Conservation (phyloP, 164 flowering plant genomes). For the Tetracentron sinense region DNA sequence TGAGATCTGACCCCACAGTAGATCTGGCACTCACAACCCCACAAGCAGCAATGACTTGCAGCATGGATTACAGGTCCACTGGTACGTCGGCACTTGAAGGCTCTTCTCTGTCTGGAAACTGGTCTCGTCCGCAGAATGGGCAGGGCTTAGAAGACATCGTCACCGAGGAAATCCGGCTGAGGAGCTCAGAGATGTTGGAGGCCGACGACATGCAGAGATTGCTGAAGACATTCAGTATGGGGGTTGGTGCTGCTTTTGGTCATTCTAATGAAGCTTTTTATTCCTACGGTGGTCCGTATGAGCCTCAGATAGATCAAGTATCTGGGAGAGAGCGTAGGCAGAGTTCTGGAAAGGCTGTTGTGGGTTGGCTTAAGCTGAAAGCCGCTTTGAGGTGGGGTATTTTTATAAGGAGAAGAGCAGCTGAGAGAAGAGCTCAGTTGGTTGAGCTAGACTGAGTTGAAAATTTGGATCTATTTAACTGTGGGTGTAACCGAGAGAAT, state of each 20-base stretch:
- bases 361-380: conserved; percentile 61
- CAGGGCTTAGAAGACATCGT: conserved; percentile 34
- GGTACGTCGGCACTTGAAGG: conserved; percentile 17
- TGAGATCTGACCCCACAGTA: conserved; percentile 19
- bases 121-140: conserved; percentile 29
- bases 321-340: conserved; percentile 19
- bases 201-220: conserved; percentile 53
- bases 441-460: conserved; percentile 44
- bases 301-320: conserved; percentile 20
- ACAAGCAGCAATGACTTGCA: conserved; percentile 23
- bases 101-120: conserved; percentile 27
- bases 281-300: conserved; percentile 24
- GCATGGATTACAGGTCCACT: conserved; percentile 19
- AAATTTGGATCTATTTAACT: background rate
- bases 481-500: too few species aligned
- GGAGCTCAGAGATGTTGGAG: conserved; percentile 51
- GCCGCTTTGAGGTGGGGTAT: conserved; percentile 60
- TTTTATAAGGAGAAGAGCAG: conserved; percentile 50
- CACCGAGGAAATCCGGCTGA: conserved; percentile 38
- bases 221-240: conserved; percentile 29
- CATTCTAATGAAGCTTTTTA: conserved; percentile 33
- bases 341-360: conserved; percentile 48
- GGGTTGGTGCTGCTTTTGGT: conserved; percentile 25
- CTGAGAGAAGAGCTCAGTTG: conserved; percentile 58
- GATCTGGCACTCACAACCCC: conserved; percentile 17